These are phyloP conservation scores for Phytophthora hibernalis DNA, from an alignment of 352 stramenopile species.

Conservation along the genomic window DNA sequence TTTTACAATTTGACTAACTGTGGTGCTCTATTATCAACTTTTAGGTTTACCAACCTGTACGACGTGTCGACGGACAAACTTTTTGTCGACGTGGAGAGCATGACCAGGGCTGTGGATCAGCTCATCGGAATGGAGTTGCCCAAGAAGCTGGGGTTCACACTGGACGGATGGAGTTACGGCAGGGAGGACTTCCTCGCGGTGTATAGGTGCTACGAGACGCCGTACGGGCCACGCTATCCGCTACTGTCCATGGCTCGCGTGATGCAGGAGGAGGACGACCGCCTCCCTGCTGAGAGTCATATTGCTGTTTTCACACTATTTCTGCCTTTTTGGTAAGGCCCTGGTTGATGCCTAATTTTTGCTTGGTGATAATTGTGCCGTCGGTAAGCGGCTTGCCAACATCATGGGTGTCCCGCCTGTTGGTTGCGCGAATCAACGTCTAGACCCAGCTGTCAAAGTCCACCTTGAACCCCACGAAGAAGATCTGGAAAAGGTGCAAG, in stretches of 20 bases:
- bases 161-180: slow-evolving; percentile 1
- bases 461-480: neutral
- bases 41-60: too few relatives aligned
- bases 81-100: too few relatives aligned
- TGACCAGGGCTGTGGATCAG: too few relatives aligned
- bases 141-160: too few relatives aligned
- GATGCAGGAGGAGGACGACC: neutral
- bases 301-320: neutral
- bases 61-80: too few relatives aligned
- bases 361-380: slow-evolving; percentile 5
- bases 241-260: slow-evolving; percentile 4
- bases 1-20: too few relatives aligned
- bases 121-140: too few relatives aligned
- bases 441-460: slow-evolving; percentile 2
- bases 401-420: neutral
- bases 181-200: slow-evolving; percentile 4
- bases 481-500: slow-evolving; percentile 42
- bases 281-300: neutral
- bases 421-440: slow-evolving; percentile 1
- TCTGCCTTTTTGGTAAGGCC: too few relatives aligned
- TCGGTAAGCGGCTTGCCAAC: too few relatives aligned
- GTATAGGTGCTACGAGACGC: neutral
- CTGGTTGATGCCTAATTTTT: too few relatives aligned
- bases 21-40: too few relatives aligned
- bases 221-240: neutral